Evolutionary conservation across 2,329 filamentous ascomycete genomes (phyloP), one percentile per base, ranked within the genome.

Genomic region (Raffaelea albimanens): DNA sequence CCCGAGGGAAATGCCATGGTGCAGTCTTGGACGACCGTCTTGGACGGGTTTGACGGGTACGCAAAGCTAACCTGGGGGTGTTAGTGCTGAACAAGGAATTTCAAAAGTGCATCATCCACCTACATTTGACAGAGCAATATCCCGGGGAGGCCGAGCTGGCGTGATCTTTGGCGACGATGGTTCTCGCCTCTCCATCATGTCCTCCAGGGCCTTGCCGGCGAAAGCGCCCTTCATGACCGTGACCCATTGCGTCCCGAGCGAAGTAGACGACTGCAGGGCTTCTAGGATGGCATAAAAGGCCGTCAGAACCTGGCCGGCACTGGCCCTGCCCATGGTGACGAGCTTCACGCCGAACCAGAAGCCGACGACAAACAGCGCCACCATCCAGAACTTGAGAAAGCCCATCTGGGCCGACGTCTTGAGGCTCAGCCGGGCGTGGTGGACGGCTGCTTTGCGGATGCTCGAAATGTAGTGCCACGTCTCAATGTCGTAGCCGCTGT

Each of bases 311-410:
- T 83, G 70, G 0, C 83, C 85, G 0, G 87, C 68, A 11, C 69
- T 71, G 13, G 78, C 66, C 1, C 71, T 62, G 1, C 79, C 80
- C 2, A 74, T 64, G 10, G 72, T 69, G 10, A 93, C 80, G 2
- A 95, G 72, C 1, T 77, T 68, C 23, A 83, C 76, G 0, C 89
- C 90, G 56, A 90, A 95, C 79, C 87, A 95, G 58, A 97, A 96
- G 0, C 89, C 90, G 49, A 89, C 76, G 0, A 94, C 83, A 55
- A 97, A 96, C 61, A 96, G 81, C 2, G 72, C 73, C 3, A 88
- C 75, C 25, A 84, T 81, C 68, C 89, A 81, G 55, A 94, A 78
- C 42, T 83, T 82, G 45, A 87, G 73, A 43, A 85, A 76, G 0
- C 82, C 82, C 58, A 86, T 80, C 58, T 95, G 89, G 3, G 3